Conservation (phyloP, 345 rosid species). For the Citrus cavaleriei region DNA sequence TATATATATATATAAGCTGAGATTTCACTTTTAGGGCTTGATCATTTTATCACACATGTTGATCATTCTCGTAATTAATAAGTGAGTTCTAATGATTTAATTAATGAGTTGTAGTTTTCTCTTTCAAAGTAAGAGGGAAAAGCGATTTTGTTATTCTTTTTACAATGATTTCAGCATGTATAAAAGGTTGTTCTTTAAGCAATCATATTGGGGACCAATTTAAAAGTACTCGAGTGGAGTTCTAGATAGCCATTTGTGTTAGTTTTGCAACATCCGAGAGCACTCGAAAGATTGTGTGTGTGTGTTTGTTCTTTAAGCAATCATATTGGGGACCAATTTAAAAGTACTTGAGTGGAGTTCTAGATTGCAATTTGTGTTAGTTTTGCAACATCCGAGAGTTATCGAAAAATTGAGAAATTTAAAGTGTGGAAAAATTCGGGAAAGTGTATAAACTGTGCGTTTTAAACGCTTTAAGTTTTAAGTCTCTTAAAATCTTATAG, state of each 20-base stretch:
- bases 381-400: not conserved
- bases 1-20: not conserved
- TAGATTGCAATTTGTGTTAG: too few relatives aligned
- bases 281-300: too few relatives aligned
- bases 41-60: not conserved
- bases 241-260: too few relatives aligned
- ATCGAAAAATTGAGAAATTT: too few relatives aligned
- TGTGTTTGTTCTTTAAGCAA: not conserved
- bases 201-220: not conserved
- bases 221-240: not conserved
- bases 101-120: not conserved
- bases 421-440: too few relatives aligned
- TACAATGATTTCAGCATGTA: not conserved
- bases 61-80: too few relatives aligned
- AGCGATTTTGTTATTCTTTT: not conserved
- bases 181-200: not conserved
- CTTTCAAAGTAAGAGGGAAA: not conserved
- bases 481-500: accelerated
- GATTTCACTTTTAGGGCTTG: not conserved
- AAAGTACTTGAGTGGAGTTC: not conserved
- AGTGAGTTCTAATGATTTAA: not conserved
- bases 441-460: accelerated
- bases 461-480: too few relatives aligned
- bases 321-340: not conserved
- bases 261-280: not conserved